Percentiles rank a stretch among this genome's conserved stretches.
Evolutionary conservation across 108 stramenopile genomes (phyloP).

Genomic region (Cyclotella baltica): DNA sequence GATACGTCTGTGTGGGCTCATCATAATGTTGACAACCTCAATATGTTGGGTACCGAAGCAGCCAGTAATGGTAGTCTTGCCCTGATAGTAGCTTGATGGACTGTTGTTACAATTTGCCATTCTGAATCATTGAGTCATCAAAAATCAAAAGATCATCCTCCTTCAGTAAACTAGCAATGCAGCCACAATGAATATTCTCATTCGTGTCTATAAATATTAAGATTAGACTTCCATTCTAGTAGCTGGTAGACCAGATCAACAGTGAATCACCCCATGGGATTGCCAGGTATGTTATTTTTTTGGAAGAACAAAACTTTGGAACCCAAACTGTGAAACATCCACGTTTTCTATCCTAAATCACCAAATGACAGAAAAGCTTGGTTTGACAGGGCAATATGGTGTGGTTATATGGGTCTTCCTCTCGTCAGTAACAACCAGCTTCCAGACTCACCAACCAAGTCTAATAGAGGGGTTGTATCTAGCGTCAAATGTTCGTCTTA

Average conservation of each 20-base stretch:
- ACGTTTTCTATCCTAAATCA: too few species aligned
- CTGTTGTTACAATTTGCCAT: background rate
- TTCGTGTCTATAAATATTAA: conserved; percentile 11
- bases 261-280: background rate
- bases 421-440: background rate
- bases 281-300: background rate
- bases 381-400: background rate
- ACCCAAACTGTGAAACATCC: background rate
- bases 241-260: background rate
- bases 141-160: background rate
- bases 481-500: background rate
- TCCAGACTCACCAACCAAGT: background rate
- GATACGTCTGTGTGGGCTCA: background rate
- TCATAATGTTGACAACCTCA: background rate
- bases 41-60: background rate
- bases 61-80: background rate
- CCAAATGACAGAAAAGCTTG: too few species aligned
- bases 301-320: background rate
- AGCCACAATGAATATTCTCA: conserved; percentile 6
- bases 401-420: background rate
- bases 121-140: background rate
- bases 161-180: background rate
- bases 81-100: background rate
- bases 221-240: background rate
- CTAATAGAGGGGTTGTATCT: background rate